phyloP scores from a whole-genome alignment of 176 grass and related monocot species.

The sorghum (Sorghum bicolor) region Sorghum_bicolor_NCBIv3 NC_012877.2:59570501-59571000 shows the following conservation, averaged over 20 bases:
- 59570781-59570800: slow-evolving; percentile 10
- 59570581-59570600: slow-evolving; percentile 71
- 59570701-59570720: not conserved
- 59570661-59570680: not conserved
- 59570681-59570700: slow-evolving; percentile 1
- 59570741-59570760: not conserved
- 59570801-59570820: slow-evolving; percentile 6
- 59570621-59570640: slow-evolving; percentile 85
- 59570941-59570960: slow-evolving; percentile 11
- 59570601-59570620: slow-evolving; percentile 97
- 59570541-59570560: slow-evolving; percentile 86
- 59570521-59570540: slow-evolving; percentile 79
- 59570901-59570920: slow-evolving; percentile 13
- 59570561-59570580: slow-evolving; percentile 70
- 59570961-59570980: not conserved
- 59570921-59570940: not conserved
- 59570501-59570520: slow-evolving; percentile 11
- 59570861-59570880: slow-evolving; percentile 2
- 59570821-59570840: slow-evolving; percentile 14
- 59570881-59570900: slow-evolving; percentile 7
- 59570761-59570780: not conserved
- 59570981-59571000: slow-evolving; percentile 12
- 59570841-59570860: not conserved
- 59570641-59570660: slow-evolving; percentile 53
- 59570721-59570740: not conserved